Conservation (phyloP, 2,329 filamentous ascomycete species). For the Epichloe bromicola region DNA sequence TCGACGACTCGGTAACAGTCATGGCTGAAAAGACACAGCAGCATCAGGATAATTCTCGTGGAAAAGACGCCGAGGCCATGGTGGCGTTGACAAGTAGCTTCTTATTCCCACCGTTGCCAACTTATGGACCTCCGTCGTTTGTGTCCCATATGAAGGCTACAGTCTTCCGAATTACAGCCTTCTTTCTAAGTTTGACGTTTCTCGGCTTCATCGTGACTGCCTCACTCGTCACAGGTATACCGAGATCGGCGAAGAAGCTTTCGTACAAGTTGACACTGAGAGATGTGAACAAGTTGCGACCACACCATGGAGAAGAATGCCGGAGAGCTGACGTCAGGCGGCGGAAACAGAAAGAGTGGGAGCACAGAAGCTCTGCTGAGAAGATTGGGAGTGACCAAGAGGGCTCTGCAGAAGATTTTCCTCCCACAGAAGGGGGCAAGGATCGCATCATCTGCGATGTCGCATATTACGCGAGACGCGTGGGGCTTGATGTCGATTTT, state of each 20-base stretch:
- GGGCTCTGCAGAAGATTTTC: conserved; percentile 41
- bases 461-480: conserved; percentile 72
- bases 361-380: conserved; percentile 25
- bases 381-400: conserved; percentile 27
- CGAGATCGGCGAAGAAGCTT: conserved; percentile 32
- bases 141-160: conserved; percentile 14
- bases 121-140: conserved; percentile 63
- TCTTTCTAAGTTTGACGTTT: conserved; percentile 62
- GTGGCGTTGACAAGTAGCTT: conserved; percentile 45
- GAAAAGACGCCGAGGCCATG: not conserved
- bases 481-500: conserved; percentile 74
- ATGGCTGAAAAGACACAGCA: conserved; percentile 17
- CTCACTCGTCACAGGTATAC: conserved; percentile 55
- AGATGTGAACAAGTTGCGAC: conserved; percentile 45
- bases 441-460: conserved; percentile 71
- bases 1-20: conserved; percentile 31
- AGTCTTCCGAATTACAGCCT: conserved; percentile 48
- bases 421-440: conserved; percentile 65
- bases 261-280: conserved; percentile 43
- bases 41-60: not conserved
- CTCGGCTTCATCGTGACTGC: conserved; percentile 64
- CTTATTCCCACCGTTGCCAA: conserved; percentile 70
- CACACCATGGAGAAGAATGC: conserved; percentile 62
- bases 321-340: conserved; percentile 42
- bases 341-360: conserved; percentile 52